Evolutionary conservation across 345 rosid genomes (phyloP), one percentile per base, ranked within the genome.

Genomic region (Heritiera fomes): DNA sequence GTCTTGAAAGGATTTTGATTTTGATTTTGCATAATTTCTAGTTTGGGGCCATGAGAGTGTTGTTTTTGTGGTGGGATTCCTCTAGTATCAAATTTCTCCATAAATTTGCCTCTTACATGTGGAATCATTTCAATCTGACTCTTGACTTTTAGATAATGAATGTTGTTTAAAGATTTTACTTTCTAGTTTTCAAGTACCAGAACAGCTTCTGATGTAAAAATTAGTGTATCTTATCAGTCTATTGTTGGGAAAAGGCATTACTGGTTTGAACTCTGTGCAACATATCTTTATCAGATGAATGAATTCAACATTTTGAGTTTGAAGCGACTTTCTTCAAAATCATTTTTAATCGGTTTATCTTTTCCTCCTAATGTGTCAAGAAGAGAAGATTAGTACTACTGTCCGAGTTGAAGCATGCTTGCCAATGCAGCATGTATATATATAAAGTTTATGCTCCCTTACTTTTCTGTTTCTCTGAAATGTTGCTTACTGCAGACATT

Each of bases 401-500:
- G 3, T 73, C 63, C 10, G 49, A 10, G 3, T n/a, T 23, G 40
- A 71, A 50, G 40, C 43, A 14, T 71, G 53, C 38, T 50, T 49
- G 40, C 41, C 20, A 8, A 8, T 32, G 43, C 40, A 32, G 15
- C 40, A 43, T 65, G 60, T 20, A 12, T 74, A 12, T 74, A 12
- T 77, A 43, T 50, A 14, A 28, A 46, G 76, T 75, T 66, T 8
- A 73, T 75, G 79, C 50, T 62, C 17, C 69, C 41, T 11, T 41
- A 75, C 58, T 58, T 62, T 46, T 43, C 9, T 15, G 53, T 13
- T 59, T 74, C 59, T 64, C 69, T 65, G 49, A 52, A 76, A 47
- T 17, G 53, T 40, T 59, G 60, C 66, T 61, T 74, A 55, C 30
- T 80, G 80, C 94, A 96, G 99, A 86, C 89, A 69, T 82, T 96